Conservation (phyloP, 129 eudicot genomes). For the Centella asiatica region DNA sequence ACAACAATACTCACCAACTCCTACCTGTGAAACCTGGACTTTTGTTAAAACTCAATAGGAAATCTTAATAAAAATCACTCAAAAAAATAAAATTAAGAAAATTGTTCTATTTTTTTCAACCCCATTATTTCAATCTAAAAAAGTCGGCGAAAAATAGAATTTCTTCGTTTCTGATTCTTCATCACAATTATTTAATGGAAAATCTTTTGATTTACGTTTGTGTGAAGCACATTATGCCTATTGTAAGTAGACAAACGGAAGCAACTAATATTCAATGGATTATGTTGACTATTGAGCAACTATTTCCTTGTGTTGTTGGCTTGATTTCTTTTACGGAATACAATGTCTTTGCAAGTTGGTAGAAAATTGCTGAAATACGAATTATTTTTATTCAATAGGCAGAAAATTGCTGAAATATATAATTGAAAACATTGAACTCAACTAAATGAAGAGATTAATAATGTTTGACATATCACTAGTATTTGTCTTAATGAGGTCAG, state of each 20-base stretch:
- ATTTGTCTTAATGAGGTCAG: not conserved
- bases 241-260: not conserved
- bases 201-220: constrained; percentile 2
- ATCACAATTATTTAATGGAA: not conserved
- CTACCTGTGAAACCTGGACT: constrained; percentile 39
- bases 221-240: constrained; percentile 2
- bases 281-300: constrained; percentile 4
- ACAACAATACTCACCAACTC: constrained; percentile 49
- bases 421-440: too few relatives aligned
- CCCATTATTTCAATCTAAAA: too few relatives aligned
- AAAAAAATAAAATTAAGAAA: not conserved
- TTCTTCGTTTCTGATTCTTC: constrained; percentile 11
- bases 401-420: too few relatives aligned
- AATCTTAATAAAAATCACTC: not conserved
- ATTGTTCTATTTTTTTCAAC: too few relatives aligned
- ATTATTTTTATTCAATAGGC: too few relatives aligned
- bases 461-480: too few relatives aligned
- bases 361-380: too few relatives aligned
- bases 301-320: not conserved
- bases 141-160: too few relatives aligned
- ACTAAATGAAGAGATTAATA: too few relatives aligned
- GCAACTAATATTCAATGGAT: constrained; percentile 7
- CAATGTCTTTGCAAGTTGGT: too few relatives aligned
- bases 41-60: not conserved
- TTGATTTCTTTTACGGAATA: not conserved